Base-by-base conservation (phyloP, 441 rosid species). In the Euphorbia schlechtendalii region DNA sequence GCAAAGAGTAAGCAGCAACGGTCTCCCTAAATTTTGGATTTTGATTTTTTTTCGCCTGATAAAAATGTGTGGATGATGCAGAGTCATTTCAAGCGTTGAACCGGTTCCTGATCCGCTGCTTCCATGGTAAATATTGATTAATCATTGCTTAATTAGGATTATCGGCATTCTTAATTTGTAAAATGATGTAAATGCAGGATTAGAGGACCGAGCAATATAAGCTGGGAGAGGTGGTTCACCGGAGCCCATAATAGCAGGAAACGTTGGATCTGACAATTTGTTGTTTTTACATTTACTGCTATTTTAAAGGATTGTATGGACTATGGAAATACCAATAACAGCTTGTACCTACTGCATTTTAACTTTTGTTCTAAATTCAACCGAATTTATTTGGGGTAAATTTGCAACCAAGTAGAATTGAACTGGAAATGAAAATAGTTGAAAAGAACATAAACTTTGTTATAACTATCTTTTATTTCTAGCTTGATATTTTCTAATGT, bases 61-160 rank as follows among this genome's bases (percentile, higher is more conserved):
- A 18, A 18, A 48, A 48, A 18, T 8, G 21, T 11, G 13, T 54
- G 4, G n/a, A n/a, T n/a, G 24, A 24, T 43, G 66, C 72, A 73
- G 74, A 51, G 49, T 76, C 10, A 18, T 67, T 2, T 11, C 67
- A 45, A 66, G 64, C 6, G 80, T 73, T 41, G 74, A 67, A 21
- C 69, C 74, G 9, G 25, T 49, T 54, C 74, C 77, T 0, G 77
- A 73, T 64, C 80, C 80, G 1, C 61, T 76, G 30, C 72, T 76
- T 58, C 76, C 76, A 12, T 21, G 62, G 78, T 71, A 68, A 67
- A 70, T 20, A 20, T 20, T 20, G 4, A 56, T 56, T 46, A 46
- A 46, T 14, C 2, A 8, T 1, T 2, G 6, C 5, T 46, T 14
- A 46, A 46, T 46, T 14, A 17, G 15, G 13, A 5, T 46, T 46